Evolutionary conservation across 192 early-diverging fungal species (phyloP), one percentile per base, ranked within the genome.

Genomic region (Backusella macrospora): DNA sequence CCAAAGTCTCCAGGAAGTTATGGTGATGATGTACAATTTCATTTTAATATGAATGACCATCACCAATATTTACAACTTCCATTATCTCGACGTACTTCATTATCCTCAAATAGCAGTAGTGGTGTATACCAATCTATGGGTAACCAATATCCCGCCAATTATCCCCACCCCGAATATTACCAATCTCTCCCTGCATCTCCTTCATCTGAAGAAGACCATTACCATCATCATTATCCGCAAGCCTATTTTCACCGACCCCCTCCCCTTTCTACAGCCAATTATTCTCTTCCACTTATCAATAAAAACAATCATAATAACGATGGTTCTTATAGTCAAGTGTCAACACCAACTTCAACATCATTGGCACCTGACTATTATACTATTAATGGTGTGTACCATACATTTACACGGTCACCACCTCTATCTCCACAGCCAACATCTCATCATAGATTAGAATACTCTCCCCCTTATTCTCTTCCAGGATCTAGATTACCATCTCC

Each of bases 1-100:
- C 52, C 52, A 59, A 59, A 26, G 26, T 59, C 52, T 59, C 52
- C 52, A 59, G 21, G 21, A 59, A 59, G 26, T 26, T 59, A 59
- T 59, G 21, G 26, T 0, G 26, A 26, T 59, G 52, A 59, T 23
- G 21, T 23, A 26, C 52, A 59, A 23, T 12, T 59, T 13, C 52
- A 59, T 23, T 59, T 23, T 21, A 23, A 23, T 10, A 10, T 59
- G 52, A 59, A 23, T 59, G 52, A 59, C 21, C 52, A 34, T 34
- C 29, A 59, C 52, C 21, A 21, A 23, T 59, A 59, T 26, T 26
- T 59, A 23, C 52, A 59, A 12, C 52, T 59, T 59, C 52, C 52
- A 13, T 23, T 59, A 59, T 59, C 52, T 23, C 52, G 52, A 23
- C 52, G 52, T 12, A 59, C 52, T 12, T 59, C 52, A 26, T 23